A percentile compares a stretch with the other conserved stretches of the same genome.
These are phyloP conservation scores for Alloteropsis angusta DNA, from an alignment of 202 grass and related monocot species.

Conservation along the genomic window DNA sequence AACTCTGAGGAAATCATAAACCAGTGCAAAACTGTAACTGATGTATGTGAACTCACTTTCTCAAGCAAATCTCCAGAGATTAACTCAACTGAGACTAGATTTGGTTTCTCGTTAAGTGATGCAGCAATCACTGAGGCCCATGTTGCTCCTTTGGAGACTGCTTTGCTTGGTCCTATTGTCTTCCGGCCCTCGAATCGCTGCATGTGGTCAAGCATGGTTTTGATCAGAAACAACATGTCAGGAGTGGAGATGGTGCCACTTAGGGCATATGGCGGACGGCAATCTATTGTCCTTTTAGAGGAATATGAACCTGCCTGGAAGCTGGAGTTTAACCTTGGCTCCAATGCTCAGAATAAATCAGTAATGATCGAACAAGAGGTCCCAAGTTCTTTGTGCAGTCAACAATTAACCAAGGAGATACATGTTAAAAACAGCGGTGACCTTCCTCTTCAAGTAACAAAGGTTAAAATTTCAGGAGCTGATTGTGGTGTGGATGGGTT, in stretches of 20 bases:
- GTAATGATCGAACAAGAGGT: constrained; percentile 26
- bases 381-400: constrained; percentile 40
- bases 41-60: constrained; percentile 56
- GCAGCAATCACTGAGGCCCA: constrained; percentile 51
- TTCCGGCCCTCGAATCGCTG: constrained; percentile 85
- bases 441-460: constrained; percentile 69
- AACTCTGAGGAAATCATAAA: constrained; percentile 72
- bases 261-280: constrained; percentile 59
- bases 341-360: constrained; percentile 39
- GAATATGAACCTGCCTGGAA: constrained; percentile 75
- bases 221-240: constrained; percentile 81
- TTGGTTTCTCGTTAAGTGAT: constrained; percentile 74
- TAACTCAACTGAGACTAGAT: constrained; percentile 58
- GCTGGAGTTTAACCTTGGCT: constrained; percentile 61
- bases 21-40: constrained; percentile 62
- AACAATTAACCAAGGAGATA: constrained; percentile 70
- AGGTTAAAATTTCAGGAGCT: constrained; percentile 72
- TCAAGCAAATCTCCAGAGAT: constrained; percentile 74
- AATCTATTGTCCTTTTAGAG: constrained; percentile 73
- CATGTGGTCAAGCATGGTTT: constrained; percentile 72
- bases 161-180: constrained; percentile 71
- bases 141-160: constrained; percentile 54
- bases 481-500: constrained; percentile 81
- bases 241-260: constrained; percentile 77
- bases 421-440: constrained; percentile 89